Evolutionary conservation across 495 filamentous ascomycete species (phyloP), one percentile per base, ranked within the genome.

Genomic region (Penicillium ochrochloron): DNA sequence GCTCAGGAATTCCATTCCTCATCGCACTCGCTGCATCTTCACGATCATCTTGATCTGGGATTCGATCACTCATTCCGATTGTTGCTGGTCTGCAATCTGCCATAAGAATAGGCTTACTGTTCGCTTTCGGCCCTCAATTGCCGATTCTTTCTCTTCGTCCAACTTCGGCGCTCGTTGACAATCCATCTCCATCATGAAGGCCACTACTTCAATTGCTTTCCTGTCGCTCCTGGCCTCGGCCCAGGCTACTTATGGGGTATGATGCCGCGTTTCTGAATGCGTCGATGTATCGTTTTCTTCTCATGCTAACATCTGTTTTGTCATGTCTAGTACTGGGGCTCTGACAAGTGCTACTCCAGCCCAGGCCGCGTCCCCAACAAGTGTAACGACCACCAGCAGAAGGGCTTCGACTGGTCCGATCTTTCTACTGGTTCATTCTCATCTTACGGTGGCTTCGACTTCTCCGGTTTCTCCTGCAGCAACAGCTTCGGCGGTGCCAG

Each of bases 361-460:
- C 92, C 92, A 9, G 77, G 78, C 55, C 93, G 91, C 81, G 89
- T 86, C 70, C 77, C 92, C 79, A 94, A 96, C 78, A 75, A 88
- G 56, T 96, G 93, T 81, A 87, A 82, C 54, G 73, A 84, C 17
- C 68, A 88, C 59, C 90, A 94, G 76, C 73, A 80, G 27, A 66
- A 68, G 21, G 93, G 94, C 41, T 92, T 90, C 70, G 83, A 89
- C 82, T 97, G 89, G 85, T 73, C 73, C 52, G 84, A 85, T 66
- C 84, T 95, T 5, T 63, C 72, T 50, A 50, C 75, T 31, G 93
- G 92, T 33, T 72, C 74, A n/a, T 89, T 96, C 78, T 72, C 71
- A 46, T 67, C 71, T n/a, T 96, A 92, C 73, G 86, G 82, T 33
- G 88, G 85, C 71, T 89, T 93, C 70, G 79, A 80, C 62, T 96